Percentiles rank a stretch among this genome's conserved stretches.
These are phyloP conservation scores for Santalum album DNA, from an alignment of 164 flowering plant genomes.

Conservation along the genomic window DNA sequence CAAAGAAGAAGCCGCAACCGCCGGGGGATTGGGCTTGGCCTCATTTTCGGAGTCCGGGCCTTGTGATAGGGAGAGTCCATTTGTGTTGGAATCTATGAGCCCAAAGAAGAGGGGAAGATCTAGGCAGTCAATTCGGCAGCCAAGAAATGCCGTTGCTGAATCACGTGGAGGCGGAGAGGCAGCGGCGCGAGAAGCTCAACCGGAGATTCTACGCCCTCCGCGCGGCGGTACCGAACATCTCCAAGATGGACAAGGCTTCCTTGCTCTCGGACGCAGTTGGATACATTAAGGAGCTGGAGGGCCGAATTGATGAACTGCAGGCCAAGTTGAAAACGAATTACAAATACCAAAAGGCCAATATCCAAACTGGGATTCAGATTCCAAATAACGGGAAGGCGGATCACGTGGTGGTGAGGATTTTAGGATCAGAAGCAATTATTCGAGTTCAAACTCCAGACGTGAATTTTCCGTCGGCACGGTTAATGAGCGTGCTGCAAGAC, in stretches of 20 bases:
- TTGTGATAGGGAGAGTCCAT: neutral
- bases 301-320: neutral
- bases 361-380: no score
- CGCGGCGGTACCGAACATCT: slow-evolving; percentile 11
- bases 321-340: neutral
- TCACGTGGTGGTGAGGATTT: slow-evolving; percentile 5
- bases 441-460: neutral
- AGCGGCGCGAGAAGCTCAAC: slow-evolving; percentile 16
- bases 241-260: slow-evolving; percentile 18
- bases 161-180: slow-evolving; percentile 18
- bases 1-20: no score
- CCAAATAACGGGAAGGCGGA: neutral
- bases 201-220: slow-evolving; percentile 12
- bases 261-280: slow-evolving; percentile 10
- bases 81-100: neutral
- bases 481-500: slow-evolving; percentile 7
- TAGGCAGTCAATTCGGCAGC: neutral
- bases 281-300: slow-evolving; percentile 8
- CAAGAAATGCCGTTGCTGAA: neutral
- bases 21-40: neutral
- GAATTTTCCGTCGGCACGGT: slow-evolving; percentile 2
- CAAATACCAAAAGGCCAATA: neutral
- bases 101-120: slow-evolving; percentile 1
- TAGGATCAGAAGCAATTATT: slow-evolving; percentile 6
- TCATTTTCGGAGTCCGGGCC: slow-evolving; percentile 2